Base-by-base conservation (phyloP, 2,329 filamentous ascomycete genomes). In the Penicillium sp. region DNA sequence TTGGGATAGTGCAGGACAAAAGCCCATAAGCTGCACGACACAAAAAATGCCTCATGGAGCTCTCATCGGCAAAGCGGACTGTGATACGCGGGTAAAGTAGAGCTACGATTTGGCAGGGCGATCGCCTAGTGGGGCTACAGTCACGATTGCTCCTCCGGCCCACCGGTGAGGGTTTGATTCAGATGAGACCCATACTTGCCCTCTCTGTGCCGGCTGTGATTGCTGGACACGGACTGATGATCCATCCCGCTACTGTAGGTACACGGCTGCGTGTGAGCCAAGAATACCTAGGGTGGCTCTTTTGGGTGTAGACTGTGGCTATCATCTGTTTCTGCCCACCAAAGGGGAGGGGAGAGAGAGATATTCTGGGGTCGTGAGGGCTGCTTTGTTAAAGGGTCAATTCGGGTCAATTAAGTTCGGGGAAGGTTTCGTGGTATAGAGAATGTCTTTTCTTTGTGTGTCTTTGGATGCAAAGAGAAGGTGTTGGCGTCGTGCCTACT, bases 171-270 rank as follows among this genome's bases (percentile, higher is more conserved):
- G 53, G 57, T 55, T 59, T 56, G 59, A 60, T 58, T 54, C 53
- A 52, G 51, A 56, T 55, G 54, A 53, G 57, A 53, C 45, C 54
- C 57, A 59, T 55, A 51, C 46, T n/a, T 45, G 45, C 31, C 49
- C 49, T 47, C 47, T 45, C 47, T 53, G 53, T 56, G 36, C 26
- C 45, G 47, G 21, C 42, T 56, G 49, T 63, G 59, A 62, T 66
- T 64, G 60, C 56, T 58, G 54, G 56, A 59, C 15, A 16, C 24
- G 42, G 44, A 28, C 24, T 31, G 47, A 24, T 41, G 42, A 45
- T 53, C 54, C 42, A 44, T 57, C 33, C 57, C 59, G 58, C 66
- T 69, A 69, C 65, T 67, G 67, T 68, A 70, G 66, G 67, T 68
- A 70, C 67, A 59, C 64, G 57, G 47, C 53, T 54, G 51, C 54